These are phyloP conservation scores for Blastobotrys robertii DNA, from an alignment of 805 yeast species.

Conservation along the genomic window DNA sequence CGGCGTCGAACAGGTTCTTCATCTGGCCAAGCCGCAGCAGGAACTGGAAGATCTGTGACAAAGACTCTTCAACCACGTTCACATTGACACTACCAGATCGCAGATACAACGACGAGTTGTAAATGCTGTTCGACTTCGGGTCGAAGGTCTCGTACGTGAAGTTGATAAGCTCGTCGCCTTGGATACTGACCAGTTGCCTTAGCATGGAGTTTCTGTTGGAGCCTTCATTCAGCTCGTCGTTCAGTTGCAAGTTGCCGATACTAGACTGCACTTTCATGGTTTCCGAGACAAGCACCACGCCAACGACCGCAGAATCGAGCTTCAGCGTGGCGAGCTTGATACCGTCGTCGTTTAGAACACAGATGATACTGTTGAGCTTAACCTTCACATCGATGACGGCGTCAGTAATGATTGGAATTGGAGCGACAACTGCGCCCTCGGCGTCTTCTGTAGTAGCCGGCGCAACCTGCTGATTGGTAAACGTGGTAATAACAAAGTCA, in stretches of 20 bases:
- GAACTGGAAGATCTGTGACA: constrained; percentile 55
- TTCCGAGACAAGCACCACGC: constrained; percentile 61
- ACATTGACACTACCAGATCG: constrained; percentile 67
- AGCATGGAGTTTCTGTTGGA: constrained; percentile 44
- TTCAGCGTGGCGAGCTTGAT: constrained; percentile 69
- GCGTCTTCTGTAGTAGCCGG: constrained; percentile 3
- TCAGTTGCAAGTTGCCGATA: constrained; percentile 68
- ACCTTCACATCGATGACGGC: constrained; percentile 48
- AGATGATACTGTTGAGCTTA: constrained; percentile 59
- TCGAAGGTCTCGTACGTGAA: constrained; percentile 77
- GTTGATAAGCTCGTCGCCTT: constrained; percentile 74
- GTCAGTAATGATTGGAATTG: background rate
- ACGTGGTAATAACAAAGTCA: constrained; percentile 77
- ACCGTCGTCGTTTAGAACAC: constrained; percentile 76
- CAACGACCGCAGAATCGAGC: constrained; percentile 62
- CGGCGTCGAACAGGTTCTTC: constrained; percentile 83
- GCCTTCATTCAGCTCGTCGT: constrained; percentile 64
- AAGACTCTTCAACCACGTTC: constrained; percentile 74
- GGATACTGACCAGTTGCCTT: constrained; percentile 64
- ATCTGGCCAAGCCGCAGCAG: constrained; percentile 67
- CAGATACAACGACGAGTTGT: constrained; percentile 49
- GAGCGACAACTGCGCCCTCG: constrained; percentile 1
- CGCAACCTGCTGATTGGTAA: constrained; percentile 41
- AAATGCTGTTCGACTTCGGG: constrained; percentile 35
- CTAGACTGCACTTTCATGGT: constrained; percentile 61